Evolutionary conservation across 305 asterid genomes (phyloP).

Genomic region (Nicotiana rustica): DNA sequence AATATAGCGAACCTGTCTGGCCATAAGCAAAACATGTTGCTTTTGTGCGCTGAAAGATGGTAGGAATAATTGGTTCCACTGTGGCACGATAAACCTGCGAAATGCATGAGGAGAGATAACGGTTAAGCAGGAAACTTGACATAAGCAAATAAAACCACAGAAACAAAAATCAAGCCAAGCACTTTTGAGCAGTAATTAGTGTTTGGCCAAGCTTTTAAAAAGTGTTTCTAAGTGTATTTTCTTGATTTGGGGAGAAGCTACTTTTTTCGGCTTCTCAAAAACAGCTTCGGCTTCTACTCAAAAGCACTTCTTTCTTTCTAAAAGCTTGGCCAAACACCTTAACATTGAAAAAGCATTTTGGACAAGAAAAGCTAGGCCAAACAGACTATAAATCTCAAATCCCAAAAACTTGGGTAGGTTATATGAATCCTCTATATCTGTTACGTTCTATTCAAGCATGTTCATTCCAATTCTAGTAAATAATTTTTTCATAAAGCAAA

Average conservation of each 20-base stretch:
- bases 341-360: no score
- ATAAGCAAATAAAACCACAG: conserved; percentile 19
- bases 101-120: conserved; percentile 34
- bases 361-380: no score
- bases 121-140: background rate
- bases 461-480: background rate
- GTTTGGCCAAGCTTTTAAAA: no score
- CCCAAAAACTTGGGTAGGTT: background rate
- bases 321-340: no score
- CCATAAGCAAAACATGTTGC: conserved; percentile 99
- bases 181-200: no score
- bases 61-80: conserved; percentile 98
- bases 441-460: background rate
- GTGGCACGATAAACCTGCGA: conserved; percentile 89
- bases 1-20: conserved; percentile 79
- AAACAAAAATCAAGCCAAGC: no score
- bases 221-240: no score
- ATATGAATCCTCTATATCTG: background rate
- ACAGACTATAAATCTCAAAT: background rate
- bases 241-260: no score
- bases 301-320: no score
- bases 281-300: no score
- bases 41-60: conserved; percentile 93
- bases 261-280: no score
- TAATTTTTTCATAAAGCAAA: background rate